These are phyloP conservation scores for Cordyceps militaris DNA, from an alignment of 2,329 filamentous ascomycete species.

Conservation along the genomic window DNA sequence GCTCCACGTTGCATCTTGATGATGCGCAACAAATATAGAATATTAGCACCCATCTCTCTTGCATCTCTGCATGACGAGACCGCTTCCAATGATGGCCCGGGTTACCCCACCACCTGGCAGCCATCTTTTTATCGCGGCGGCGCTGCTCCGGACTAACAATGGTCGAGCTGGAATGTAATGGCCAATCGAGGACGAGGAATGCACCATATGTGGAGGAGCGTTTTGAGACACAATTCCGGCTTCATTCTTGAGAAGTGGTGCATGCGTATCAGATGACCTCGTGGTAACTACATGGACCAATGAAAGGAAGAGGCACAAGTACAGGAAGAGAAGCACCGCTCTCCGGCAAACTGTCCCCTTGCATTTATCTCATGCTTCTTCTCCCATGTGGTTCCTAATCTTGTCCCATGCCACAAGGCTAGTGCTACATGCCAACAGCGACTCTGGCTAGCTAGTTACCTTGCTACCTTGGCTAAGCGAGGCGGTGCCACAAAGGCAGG, in stretches of 20 bases:
- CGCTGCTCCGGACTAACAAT: conserved; percentile 4
- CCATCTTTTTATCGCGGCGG: not conserved
- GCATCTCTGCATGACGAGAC: not conserved
- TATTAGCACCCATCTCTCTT: not conserved
- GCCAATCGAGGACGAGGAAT: not conserved
- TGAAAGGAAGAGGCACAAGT: no score
- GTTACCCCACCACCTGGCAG: not conserved
- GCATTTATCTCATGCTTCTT: not conserved
- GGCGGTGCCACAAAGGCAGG: not conserved
- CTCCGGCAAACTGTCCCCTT: not conserved
- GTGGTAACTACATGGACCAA: no score
- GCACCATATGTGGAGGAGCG: not conserved
- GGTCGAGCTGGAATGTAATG: not conserved
- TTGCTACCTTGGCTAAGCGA: not conserved
- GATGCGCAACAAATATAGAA: not conserved
- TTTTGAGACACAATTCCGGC: no score
- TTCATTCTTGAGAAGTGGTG: no score
- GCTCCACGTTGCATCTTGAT: not conserved
- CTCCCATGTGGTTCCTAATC: conserved; percentile 6
- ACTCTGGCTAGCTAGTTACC: not conserved
- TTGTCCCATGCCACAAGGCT: not conserved
- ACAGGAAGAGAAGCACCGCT: no score
- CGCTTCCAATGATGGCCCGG: not conserved
- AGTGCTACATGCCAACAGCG: not conserved
- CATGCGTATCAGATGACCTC: no score